A percentile compares a stretch with the other conserved stretches of the same genome.
phyloP scores from a whole-genome alignment of 108 stramenopile genomes.

The Cyclotella cryptica region DNA sequence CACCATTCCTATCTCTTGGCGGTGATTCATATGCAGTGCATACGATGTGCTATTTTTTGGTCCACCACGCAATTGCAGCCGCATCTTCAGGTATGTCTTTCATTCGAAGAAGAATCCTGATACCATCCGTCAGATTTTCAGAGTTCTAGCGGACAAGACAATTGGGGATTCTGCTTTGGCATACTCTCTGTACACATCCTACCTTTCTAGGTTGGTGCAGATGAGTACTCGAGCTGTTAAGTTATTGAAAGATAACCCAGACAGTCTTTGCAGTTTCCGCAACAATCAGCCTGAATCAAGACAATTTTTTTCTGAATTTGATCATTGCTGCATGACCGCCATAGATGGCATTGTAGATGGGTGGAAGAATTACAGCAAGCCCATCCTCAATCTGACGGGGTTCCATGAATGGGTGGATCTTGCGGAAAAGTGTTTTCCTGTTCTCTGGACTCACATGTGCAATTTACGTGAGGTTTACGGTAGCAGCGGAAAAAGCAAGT shows the following conservation, averaged over 20 bases:
- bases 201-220: not conserved
- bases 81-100: not conserved
- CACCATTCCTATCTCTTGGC: no score
- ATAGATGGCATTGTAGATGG: not conserved
- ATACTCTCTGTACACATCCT: not conserved
- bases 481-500: not conserved
- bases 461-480: not conserved
- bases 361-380: not conserved
- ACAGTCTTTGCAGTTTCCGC: not conserved
- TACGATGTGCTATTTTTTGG: not conserved
- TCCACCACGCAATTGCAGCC: not conserved
- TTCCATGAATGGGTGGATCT: constrained; percentile 2
- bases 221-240: not conserved
- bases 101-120: not conserved
- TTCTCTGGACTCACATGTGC: not conserved
- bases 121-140: not conserved
- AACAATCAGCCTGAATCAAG: not conserved
- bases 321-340: not conserved
- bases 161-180: not conserved
- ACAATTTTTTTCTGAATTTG: not conserved
- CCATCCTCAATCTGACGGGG: not conserved
- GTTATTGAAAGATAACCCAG: not conserved
- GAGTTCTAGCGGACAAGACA: not conserved
- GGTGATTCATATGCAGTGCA: no score
- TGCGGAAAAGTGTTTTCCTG: not conserved